Evolutionary conservation across 2,329 filamentous ascomycete species (phyloP), one percentile per base, ranked within the genome.

Genomic region (Aspergillus luchuensis): DNA sequence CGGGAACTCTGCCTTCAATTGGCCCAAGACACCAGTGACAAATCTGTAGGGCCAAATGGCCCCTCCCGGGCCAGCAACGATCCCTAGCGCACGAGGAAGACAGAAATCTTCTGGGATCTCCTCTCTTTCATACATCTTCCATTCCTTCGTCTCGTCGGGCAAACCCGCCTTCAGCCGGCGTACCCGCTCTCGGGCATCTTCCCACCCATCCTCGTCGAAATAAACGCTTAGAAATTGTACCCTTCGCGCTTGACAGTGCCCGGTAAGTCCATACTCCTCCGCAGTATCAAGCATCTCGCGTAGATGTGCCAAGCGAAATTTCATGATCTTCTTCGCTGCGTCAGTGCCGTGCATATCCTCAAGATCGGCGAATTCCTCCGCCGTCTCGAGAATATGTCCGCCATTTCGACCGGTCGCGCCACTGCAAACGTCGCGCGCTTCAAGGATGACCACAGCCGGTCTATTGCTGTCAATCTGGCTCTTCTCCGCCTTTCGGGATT

Each of bases 341-440:
- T 71, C 70, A 0, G 57, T 41, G 0, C 71, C 71, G 36, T 65
- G 61, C 0, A 3, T 8, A 17, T 63, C 64, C 4, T 62, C 66
- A 0, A 69, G 50, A 3, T 67, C 65, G 4, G 52, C 17, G 38
- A 68, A 74, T 4, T 68, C 66, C 33, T 73, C 69, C 4, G 58
- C 69, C 7, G 70, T 67, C 10, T 71, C 66, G 1, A 72, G 55
- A 10, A 76, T 72, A 33, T 74, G 72, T 0, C 71, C 73, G 0
- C 73, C 73, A 57, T 76, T 76, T 3, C 72, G 71, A 1, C 73
- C 73, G 0, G 72, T 76, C 1, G 73, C 73, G 11, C 73, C 73
- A 11, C 65, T 70, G 48, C 73, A 76, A 11, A 72, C 52, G 21
- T 66, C 64, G 15, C 73, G 71, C 0, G 72, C 71, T 57, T 76